phyloP scores from a whole-genome alignment of 163 green algal species.

The Dunaliella salina region DNA sequence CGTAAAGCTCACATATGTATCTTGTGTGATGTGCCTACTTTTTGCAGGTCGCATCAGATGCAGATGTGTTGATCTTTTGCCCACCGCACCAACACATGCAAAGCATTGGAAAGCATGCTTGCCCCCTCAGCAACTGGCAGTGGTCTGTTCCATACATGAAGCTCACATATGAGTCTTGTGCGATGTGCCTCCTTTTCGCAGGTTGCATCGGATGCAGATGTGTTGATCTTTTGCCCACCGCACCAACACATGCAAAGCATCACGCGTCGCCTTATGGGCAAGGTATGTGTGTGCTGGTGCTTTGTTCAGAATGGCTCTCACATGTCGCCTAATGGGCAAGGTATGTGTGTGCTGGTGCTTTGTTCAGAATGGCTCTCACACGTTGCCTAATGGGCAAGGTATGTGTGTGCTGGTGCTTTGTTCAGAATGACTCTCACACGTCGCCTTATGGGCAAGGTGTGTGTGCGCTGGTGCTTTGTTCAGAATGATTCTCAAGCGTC shows the following conservation, averaged over 20 bases:
- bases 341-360: too few relatives aligned
- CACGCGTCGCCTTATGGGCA: background rate
- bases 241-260: conserved; percentile 68
- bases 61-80: conserved; percentile 61
- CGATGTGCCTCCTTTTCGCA: background rate
- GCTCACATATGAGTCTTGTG: too few relatives aligned
- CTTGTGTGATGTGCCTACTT: background rate
- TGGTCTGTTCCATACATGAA: too few relatives aligned
- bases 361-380: too few relatives aligned
- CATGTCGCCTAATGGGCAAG: background rate
- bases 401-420: background rate
- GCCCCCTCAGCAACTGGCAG: too few relatives aligned
- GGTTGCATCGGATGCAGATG: conserved; percentile 28
- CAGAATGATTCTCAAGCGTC: background rate
- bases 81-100: conserved; percentile 70
- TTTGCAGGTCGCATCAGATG: conserved; percentile 16
- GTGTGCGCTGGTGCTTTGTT: too few relatives aligned
- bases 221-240: conserved; percentile 64
- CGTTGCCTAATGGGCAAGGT: background rate
- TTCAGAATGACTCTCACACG: conserved; percentile 3
- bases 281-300: background rate
- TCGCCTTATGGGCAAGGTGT: background rate
- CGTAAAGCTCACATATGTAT: too few relatives aligned
- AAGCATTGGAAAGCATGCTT: background rate
- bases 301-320: background rate